Conservation (phyloP, 768 basidiomycete genomes). For the Baorangia bicolor region DNA sequence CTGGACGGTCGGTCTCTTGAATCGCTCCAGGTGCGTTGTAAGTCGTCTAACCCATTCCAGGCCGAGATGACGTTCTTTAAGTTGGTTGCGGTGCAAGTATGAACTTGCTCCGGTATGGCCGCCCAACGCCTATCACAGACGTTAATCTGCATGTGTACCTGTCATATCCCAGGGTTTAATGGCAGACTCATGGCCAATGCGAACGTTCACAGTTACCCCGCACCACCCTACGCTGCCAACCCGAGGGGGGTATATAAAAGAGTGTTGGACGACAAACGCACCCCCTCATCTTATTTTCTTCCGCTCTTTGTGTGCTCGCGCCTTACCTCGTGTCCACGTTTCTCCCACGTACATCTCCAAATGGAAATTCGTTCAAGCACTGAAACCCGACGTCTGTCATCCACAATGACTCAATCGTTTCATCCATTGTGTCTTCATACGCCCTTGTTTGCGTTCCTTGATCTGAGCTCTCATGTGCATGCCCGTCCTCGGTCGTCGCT, state of each 20-base stretch:
- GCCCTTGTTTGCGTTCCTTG: neutral
- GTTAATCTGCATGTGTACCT: no score
- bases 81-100: no score
- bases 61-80: no score
- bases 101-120: no score
- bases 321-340: neutral
- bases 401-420: neutral
- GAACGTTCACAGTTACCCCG: neutral
- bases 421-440: slow-evolving; percentile 5
- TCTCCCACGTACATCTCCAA: neutral
- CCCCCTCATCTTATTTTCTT: neutral
- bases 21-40: slow-evolving; percentile 52
- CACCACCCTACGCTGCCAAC: neutral
- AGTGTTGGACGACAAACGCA: neutral
- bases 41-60: slow-evolving; percentile 58
- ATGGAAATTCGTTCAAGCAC: slow-evolving; percentile 1
- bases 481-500: slow-evolving; percentile 13
- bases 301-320: neutral
- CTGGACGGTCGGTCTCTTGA: slow-evolving; percentile 83
- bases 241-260: neutral
- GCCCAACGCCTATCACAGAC: no score
- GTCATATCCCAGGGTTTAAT: no score
- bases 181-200: neutral
- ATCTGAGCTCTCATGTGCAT: slow-evolving; percentile 22
- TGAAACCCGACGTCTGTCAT: neutral